Percentiles rank a stretch among this genome's conserved stretches.
phyloP scores from a whole-genome alignment of 306 rosid species.

The Pachyrhizus erosus region DNA sequence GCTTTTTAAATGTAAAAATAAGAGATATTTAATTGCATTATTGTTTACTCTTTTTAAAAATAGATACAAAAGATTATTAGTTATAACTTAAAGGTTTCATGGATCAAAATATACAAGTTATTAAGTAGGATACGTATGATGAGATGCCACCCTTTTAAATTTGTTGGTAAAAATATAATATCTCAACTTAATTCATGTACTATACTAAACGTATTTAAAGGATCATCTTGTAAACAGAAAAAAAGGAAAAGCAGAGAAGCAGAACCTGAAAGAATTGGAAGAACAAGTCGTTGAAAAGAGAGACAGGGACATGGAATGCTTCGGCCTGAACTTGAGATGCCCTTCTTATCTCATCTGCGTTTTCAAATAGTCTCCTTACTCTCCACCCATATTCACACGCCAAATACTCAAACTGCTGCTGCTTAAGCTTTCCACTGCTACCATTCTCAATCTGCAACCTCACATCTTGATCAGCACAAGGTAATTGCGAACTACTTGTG shows the following conservation, averaged over 20 bases:
- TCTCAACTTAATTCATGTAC: neutral
- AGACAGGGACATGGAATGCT: conserved; percentile 76
- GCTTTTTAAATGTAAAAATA: neutral
- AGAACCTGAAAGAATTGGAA: conserved; percentile 78
- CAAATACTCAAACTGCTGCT: conserved; percentile 49
- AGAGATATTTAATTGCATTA: neutral
- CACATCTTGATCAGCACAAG: conserved; percentile 44
- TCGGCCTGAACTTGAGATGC: conserved; percentile 78
- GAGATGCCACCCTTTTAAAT: neutral
- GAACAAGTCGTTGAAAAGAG: conserved; percentile 71
- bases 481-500: conserved; percentile 37
- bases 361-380: conserved; percentile 64
- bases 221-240: too few relatives aligned
- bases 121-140: neutral
- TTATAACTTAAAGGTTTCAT: neutral
- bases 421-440: conserved; percentile 37
- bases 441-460: conserved; percentile 40
- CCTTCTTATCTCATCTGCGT: conserved; percentile 65
- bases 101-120: neutral
- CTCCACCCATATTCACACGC: conserved; percentile 77
- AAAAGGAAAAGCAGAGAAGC: neutral
- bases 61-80: neutral
- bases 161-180: neutral
- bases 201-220: neutral
- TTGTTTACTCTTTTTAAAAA: neutral